A percentile compares a stretch with the other conserved stretches of the same genome.
Evolutionary conservation across 75 land plant species (phyloP).

Genomic region (Pinus albicaulis): DNA sequence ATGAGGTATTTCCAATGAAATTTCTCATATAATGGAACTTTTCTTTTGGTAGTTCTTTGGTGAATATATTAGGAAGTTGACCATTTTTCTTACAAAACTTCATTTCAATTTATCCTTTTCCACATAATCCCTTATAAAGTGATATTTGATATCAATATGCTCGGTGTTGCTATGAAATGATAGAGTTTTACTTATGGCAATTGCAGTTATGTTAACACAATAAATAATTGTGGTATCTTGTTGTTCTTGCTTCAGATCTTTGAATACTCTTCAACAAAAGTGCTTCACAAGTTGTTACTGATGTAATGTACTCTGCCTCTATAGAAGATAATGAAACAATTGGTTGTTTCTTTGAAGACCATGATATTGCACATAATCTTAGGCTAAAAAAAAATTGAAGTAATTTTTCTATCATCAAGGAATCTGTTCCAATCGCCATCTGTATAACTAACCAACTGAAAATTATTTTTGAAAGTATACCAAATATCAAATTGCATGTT

Average conservation of each 20-base stretch:
- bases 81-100: background rate
- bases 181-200: constrained; percentile 6
- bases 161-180: constrained; percentile 15
- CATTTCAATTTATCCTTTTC: background rate
- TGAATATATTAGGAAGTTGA: background rate
- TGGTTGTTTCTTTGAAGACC: constrained; percentile 20
- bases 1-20: background rate
- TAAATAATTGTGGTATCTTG: background rate
- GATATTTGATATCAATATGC: constrained; percentile 18
- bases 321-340: constrained; percentile 4
- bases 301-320: constrained; percentile 6
- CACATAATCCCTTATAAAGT: background rate
- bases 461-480: background rate
- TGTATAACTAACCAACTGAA: background rate
- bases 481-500: constrained; percentile 2
- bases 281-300: constrained; percentile 11
- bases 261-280: constrained; percentile 8
- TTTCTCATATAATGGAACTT: background rate
- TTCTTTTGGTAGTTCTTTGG: background rate
- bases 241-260: background rate
- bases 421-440: constrained; percentile 10
- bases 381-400: constrained; percentile 5
- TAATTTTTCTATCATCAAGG: constrained; percentile 14
- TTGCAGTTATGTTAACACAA: constrained; percentile 3
- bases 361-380: constrained; percentile 7